Base-by-base conservation (phyloP, 2,329 filamentous ascomycete genomes). In the Biscogniauxia mediterranea region DNA sequence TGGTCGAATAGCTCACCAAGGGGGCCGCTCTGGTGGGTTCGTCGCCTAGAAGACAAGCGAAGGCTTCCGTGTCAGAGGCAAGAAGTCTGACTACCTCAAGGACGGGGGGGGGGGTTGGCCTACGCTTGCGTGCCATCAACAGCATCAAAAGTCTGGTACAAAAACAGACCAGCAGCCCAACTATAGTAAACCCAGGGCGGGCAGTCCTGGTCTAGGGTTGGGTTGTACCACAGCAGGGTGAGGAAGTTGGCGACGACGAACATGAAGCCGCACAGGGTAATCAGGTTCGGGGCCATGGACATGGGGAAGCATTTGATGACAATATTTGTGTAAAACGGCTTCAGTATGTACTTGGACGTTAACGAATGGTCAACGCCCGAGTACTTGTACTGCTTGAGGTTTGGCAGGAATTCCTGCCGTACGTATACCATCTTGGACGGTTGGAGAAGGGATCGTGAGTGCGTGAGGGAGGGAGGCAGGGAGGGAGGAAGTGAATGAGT, bases 91-190 rank as follows among this genome's bases (percentile, higher is more conserved):
- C 23, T 5, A 23, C 23, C 23, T 23, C 23, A 15, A 54, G 20
- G 52, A 50, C 56, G 66, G 7, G 49, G 26, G 9, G 9, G 28
- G 52, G 56, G 19, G 15, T 54, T 26, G 46, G 64, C 90, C 75
- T 82, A 92, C 88, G 95, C 95, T 76, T 99, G 95, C 28, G 90
- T 85, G 57, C 95, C 95, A 77, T 99, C 95, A 25, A 98, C 93
- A 1, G 94, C 95, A 78, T 99, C 95, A 78, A 99, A 97, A 1
- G 94, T 98, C 84, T 99, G 95, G 78, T 99, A 99, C 56, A 98
- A 77, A 75, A 98, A 97, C 67, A 99, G 79, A 1, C 95, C 95
- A 32, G 91, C 77, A 3, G 93, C 89, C 91, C 93, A 99, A 71
- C 87, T 90, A 68, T 89, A 90, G 81, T 99, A 99, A 17, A 99